Base-by-base conservation (phyloP, 768 basidiomycete genomes). In the Leccinum boreale region DNA sequence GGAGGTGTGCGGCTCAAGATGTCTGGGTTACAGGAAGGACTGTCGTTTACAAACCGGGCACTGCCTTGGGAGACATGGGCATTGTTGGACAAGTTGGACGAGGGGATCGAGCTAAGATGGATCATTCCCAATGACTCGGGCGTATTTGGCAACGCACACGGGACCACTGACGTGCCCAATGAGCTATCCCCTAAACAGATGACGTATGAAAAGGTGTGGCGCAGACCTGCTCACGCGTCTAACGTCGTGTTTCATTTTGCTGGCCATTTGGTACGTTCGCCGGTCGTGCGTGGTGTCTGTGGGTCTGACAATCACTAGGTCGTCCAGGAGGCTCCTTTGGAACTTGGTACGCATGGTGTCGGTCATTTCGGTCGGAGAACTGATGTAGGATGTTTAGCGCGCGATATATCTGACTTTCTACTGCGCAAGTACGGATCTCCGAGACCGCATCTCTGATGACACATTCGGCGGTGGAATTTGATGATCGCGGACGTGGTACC, bases 21-120 rank as follows among this genome's bases (percentile, higher is more conserved):
- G 79, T 73, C 84, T 2, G 78, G 79, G 2, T 60, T 88, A 5
- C 85, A 84, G 62, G 91, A 92, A 71, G 86, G 82, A 2, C 67
- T 81, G 3, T 75, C 81, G 17, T 90, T 89, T 68, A 71, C 77
- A 0, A 86, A 87, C 53, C 67, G 64, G 7, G n/a, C 56, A 21
- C 21, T 62, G 4, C 2, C 63, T 6, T 44, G 47, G 15, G 72
- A 75, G 55, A 59, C 57, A 8, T 74, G 72, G 73, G 67, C 58
- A 49, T 17, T 70, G 11, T 42, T 72, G 48, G 65, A 63, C 12
- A 55, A 24, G 31, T n/a, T 74, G 42, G 70, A 73, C 26, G 60
- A 65, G 12, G 15, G 42, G 24, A 70, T 73, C 29, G 49, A 65
- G 7, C 61, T 73, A 6, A 58, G 65, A 53, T 73, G 72, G 72